Evolutionary conservation across 306 rosid species (phyloP).

Genomic region (Boehmeria nivea): DNA sequence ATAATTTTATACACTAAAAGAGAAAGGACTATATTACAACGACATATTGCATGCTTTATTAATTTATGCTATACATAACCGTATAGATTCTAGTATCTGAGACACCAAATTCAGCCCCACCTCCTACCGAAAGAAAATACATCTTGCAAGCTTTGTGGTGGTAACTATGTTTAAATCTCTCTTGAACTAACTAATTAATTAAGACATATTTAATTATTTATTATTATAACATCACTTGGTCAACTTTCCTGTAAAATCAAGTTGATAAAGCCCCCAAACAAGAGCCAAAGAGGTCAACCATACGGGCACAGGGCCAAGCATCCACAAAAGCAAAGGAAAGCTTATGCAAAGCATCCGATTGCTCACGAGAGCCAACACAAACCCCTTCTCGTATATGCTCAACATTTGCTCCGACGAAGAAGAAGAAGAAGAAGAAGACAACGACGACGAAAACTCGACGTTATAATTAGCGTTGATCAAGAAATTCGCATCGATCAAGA

Average conservation of each 20-base stretch:
- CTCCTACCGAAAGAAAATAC: neutral
- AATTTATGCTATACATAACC: too few relatives aligned
- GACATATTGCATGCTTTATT: too few relatives aligned
- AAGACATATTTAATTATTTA: neutral
- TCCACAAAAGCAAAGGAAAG: conserved; percentile 66
- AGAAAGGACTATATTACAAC: too few relatives aligned
- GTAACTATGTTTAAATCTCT: neutral
- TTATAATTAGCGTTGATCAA: conserved; percentile 33
- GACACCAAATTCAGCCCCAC: too few relatives aligned
- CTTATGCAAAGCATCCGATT: conserved; percentile 50
- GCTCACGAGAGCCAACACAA: conserved; percentile 49
- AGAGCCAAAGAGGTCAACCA: conserved; percentile 46
- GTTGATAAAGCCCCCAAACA: conserved; percentile 44
- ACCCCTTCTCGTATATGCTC: conserved; percentile 54
- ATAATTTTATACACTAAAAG: too few relatives aligned
- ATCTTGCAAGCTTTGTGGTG: too few relatives aligned
- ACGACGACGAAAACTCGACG: conserved; percentile 6
- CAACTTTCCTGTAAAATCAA: conserved; percentile 50
- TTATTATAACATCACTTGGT: conserved; percentile 12
- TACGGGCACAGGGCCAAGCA: conserved; percentile 55
- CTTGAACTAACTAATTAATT: neutral
- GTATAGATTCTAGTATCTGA: too few relatives aligned
- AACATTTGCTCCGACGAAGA: conserved; percentile 17
- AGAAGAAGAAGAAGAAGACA: too few relatives aligned
- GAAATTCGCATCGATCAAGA: conserved; percentile 54